Evolutionary conservation across 2,329 filamentous ascomycete genomes (phyloP), one percentile per base, ranked within the genome.

Genomic region (Madurella fahalii): DNA sequence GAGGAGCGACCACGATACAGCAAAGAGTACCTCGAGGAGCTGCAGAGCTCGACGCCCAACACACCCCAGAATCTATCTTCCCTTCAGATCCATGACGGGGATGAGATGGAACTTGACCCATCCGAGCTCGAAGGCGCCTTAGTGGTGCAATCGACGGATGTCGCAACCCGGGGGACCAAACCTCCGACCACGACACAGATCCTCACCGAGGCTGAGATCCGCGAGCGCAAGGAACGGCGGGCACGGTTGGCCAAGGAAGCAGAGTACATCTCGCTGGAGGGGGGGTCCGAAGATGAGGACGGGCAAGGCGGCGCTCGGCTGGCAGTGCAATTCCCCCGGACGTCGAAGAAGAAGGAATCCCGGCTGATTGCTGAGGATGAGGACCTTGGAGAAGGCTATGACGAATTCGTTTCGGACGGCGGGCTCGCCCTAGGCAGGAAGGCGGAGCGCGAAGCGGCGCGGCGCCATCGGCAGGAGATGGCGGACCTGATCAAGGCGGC

Each of bases 331-430:
- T 67, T 55, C 44, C 39, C 54, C 83, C 61, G 82, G 18, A 50
- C 74, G 16, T 82, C 83, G 60, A 83, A 85, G 63, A 83, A 87
- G 60, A 80, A 83, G 34, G 81, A 91, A 58, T 88, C 87, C 5
- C 81, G 93, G 1, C 79, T 97, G 2, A 81, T 91, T 5, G 82
- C 80, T 41, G 91, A 96, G 34, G 93, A 97, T 63, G 93, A 97
- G 67, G 90, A 97, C 65, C 80, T 96, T 0, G 89, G 89, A 39
- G 94, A 97, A 72, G 92, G 91, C 0, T 97, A 95, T 63, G 93
- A 97, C 57, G 87, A 93, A 52, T 96, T 89, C 64, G 89, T 94
- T 9, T 89, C 94, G 40, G 90, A 96, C 66, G 90, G 89, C 9
- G 83, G 83, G 8, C 82, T 96, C 9, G 82, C 89, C 1, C 77